Base-by-base conservation (phyloP, 73 alveolate genomes). In the Uronychia setigera region DNA sequence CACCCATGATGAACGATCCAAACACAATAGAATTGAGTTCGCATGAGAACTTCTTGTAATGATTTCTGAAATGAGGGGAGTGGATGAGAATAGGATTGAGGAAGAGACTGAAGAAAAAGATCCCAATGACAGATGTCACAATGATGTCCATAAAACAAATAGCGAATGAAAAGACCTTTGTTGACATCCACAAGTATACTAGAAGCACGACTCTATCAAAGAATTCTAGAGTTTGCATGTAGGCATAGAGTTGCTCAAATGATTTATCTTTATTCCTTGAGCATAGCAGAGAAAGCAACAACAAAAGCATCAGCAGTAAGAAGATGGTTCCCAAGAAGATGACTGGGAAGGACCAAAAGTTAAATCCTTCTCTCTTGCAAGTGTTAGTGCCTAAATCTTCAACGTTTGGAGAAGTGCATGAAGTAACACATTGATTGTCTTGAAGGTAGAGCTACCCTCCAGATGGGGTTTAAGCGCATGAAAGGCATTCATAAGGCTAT, bases 401-500 rank as follows among this genome's bases (percentile, higher is more conserved):
- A 27, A 25, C 82, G 33, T 83, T 35, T 32, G 75, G 28, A 29
- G 74, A 1, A 11, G 90, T 83, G 74, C 90, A 83, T 28, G 82
- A 76, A 27, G 76, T 83, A 11, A 76, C 78, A 74, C 90, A 83
- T 77, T 88, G 60, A 58, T 78, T 59, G 0, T 83, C 91, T 31
- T 59, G 19, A 31, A 88, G 77, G 81, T 33, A 83, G 0, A 88
- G 88, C 31, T 82, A 76, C 60, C 79, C 29, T 25, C 88, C 91
- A 29, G 76, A 84, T 28, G 87, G 87, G 28, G 94, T 88, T 33
- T 82, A 35, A 35, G 76, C 78, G 31, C 94, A 88, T 13, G 80
- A 81, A 27, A 67, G 29, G 85, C 94, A 88, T 59, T 78, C 74
- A 28, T 31, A 33, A 19, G 94, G 88, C 32, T 35, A 58, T 31